phyloP scores from a whole-genome alignment of 495 filamentous ascomycete species.

The Tuber brumale region DNA sequence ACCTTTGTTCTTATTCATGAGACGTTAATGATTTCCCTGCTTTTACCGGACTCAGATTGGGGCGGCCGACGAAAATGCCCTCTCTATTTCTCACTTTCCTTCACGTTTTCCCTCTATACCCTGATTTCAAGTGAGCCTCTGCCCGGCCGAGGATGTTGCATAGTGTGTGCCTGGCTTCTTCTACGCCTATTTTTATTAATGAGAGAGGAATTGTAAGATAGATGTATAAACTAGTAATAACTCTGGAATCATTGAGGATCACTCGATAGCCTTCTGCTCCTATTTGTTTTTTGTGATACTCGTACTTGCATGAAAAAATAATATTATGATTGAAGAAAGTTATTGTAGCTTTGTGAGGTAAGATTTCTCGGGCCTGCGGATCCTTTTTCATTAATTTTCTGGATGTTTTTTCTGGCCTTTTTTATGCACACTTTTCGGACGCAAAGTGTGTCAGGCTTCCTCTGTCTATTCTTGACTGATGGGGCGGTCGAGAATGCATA shows the following conservation, averaged over 20 bases:
- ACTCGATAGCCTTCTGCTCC: background rate
- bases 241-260: background rate
- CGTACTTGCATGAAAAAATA: background rate
- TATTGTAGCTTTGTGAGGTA: background rate
- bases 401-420: background rate
- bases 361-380: background rate
- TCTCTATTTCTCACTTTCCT: background rate
- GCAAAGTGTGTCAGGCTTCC: background rate
- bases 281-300: background rate
- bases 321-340: background rate
- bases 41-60: background rate
- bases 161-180: background rate
- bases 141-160: background rate
- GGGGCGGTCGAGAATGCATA: background rate
- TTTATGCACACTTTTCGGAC: background rate
- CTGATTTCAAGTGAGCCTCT: background rate
- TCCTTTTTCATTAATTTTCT: background rate
- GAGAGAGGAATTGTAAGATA: background rate
- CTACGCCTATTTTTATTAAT: background rate
- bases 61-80: background rate
- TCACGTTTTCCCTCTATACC: background rate
- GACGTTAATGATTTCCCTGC: background rate
- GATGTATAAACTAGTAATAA: background rate
- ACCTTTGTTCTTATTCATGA: background rate
- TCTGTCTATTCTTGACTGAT: background rate